phyloP scores from a whole-genome alignment of 106 monocot genomes.

The Iris macrosiphon region DNA sequence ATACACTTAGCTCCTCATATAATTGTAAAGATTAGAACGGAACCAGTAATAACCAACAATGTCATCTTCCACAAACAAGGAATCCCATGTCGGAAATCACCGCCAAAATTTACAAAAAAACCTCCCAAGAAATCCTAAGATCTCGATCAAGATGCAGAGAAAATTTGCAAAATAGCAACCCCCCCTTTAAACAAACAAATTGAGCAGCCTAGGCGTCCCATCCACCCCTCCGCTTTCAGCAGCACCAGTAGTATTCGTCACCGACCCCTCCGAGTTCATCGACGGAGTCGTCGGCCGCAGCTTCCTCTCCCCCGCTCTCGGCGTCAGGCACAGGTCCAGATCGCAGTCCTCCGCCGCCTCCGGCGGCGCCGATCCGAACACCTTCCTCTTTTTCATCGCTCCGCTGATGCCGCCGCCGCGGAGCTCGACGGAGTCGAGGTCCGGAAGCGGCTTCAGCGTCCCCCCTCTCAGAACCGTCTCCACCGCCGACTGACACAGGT shows the following conservation, averaged over 20 bases:
- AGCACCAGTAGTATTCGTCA: no score
- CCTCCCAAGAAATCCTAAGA: background rate
- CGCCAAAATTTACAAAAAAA: background rate
- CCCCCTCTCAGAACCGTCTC: slow-evolving; percentile 75
- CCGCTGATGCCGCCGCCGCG: background rate
- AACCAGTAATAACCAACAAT: slow-evolving; percentile 1
- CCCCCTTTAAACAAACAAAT: slow-evolving; percentile 31
- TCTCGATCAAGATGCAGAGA: background rate
- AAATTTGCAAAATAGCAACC: background rate
- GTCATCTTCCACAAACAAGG: slow-evolving; percentile 13
- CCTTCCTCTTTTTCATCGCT: slow-evolving; percentile 20
- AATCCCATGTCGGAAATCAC: slow-evolving; percentile 18
- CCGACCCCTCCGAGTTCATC: slow-evolving; percentile 52
- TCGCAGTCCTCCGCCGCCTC: slow-evolving; percentile 14
- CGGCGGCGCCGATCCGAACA: background rate
- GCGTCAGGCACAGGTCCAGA: slow-evolving; percentile 48
- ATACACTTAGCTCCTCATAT: no score
- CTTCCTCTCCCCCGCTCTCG: slow-evolving; percentile 16
- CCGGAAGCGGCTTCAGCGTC: slow-evolving; percentile 32
- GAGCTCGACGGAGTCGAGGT: background rate
- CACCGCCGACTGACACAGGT: slow-evolving; percentile 76
- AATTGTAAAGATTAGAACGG: no score
- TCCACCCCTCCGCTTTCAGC: slow-evolving; percentile 27
- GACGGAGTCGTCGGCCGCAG: slow-evolving; percentile 52
- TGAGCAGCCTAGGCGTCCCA: slow-evolving; percentile 28